phyloP scores from a whole-genome alignment of 2,329 filamentous ascomycete genomes.

The Monosporascus ibericus region DNA sequence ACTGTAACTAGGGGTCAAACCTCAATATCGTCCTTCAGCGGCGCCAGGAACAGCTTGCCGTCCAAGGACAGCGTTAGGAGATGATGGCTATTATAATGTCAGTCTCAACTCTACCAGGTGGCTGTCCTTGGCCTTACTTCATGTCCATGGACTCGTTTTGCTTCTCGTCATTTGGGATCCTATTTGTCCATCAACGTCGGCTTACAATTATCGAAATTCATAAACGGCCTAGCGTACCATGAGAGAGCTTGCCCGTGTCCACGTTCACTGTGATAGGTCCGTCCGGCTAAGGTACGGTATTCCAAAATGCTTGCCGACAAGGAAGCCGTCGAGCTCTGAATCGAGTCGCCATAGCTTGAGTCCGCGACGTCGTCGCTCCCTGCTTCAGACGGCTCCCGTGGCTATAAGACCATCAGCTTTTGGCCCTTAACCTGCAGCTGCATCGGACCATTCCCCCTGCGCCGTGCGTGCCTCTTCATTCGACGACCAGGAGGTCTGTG shows the following conservation, averaged over 20 bases:
- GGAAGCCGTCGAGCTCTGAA: conserved; percentile 18
- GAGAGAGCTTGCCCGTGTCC: not conserved
- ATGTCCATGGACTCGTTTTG: conserved; percentile 18
- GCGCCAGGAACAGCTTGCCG: conserved; percentile 26
- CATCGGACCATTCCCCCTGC: conserved; percentile 12
- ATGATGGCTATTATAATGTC: conserved; percentile 17
- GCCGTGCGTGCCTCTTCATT: conserved; percentile 18
- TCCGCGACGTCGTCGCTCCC: not conserved
- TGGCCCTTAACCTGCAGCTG: not conserved
- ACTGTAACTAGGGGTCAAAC: conserved; percentile 7
- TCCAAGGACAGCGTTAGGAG: conserved; percentile 21
- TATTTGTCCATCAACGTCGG: conserved; percentile 13
- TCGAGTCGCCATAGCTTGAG: not conserved
- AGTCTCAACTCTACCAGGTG: not conserved
- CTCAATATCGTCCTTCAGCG: conserved; percentile 23
- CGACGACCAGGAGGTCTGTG: too few relatives aligned
- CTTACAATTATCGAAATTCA: too few relatives aligned
- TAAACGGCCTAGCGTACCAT: not conserved
- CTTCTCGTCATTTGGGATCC: conserved; percentile 19
- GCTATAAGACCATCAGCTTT: conserved; percentile 1
- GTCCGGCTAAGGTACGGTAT: conserved; percentile 23
- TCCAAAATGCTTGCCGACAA: conserved; percentile 24
- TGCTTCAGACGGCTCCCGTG: not conserved
- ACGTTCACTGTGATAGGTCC: conserved; percentile 22
- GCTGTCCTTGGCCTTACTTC: conserved; percentile 7